A percentile compares a stretch with the other conserved stretches of the same genome.
phyloP scores from a whole-genome alignment of 805 yeast genomes.

The Saturnispora halmiae region DNA sequence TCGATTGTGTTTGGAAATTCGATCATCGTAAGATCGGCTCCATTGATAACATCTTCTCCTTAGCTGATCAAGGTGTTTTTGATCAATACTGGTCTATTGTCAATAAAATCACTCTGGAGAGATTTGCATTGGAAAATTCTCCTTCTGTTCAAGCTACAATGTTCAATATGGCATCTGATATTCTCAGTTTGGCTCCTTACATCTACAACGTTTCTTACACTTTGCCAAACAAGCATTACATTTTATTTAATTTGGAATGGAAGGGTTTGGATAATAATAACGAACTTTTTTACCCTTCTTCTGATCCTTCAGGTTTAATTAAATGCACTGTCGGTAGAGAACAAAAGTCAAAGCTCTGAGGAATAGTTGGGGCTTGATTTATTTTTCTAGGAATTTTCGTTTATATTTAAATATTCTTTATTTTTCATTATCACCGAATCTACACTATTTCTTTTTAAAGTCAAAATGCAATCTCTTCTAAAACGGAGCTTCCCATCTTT shows the following conservation, averaged over 20 bases:
- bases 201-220: constrained; percentile 60
- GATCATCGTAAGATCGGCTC: constrained; percentile 40
- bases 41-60: constrained; percentile 38
- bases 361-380: constrained; percentile 7
- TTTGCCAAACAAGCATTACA: constrained; percentile 89
- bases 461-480: constrained; percentile 1
- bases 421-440: background rate
- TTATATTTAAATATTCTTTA: background rate
- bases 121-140: constrained; percentile 78
- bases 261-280: constrained; percentile 73
- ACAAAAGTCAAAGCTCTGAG: constrained; percentile 47
- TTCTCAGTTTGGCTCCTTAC: constrained; percentile 48
- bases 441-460: background rate
- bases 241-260: constrained; percentile 74
- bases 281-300: constrained; percentile 79
- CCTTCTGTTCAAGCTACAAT: constrained; percentile 96
- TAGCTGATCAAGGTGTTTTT: constrained; percentile 55
- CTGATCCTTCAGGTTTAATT: constrained; percentile 90
- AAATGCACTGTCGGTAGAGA: constrained; percentile 76
- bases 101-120: constrained; percentile 58
- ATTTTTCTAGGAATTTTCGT: background rate
- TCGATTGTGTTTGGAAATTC: constrained; percentile 65
- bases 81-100: constrained; percentile 57
- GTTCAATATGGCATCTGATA: constrained; percentile 81
- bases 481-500: constrained; percentile 8